A percentile compares a stretch with the other conserved stretches of the same genome.
Conservation (phyloP, 768 basidiomycete species). For the Trametes coccinea region DNA sequence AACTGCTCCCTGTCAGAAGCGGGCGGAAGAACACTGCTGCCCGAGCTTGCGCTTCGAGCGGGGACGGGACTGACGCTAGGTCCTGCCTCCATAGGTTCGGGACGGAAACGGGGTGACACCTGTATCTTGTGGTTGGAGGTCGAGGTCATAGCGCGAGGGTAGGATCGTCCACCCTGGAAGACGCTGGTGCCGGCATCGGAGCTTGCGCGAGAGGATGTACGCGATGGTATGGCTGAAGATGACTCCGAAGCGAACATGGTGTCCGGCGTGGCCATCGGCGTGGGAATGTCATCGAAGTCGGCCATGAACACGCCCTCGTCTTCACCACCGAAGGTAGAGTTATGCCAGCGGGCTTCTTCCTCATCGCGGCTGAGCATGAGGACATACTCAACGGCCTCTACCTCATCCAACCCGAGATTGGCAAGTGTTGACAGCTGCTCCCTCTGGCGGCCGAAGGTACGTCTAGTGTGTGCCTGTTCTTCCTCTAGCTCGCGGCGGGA, state of each 20-base stretch:
- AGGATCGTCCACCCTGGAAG: conserved; percentile 28
- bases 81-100: conserved; percentile 60
- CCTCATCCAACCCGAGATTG: conserved; percentile 69
- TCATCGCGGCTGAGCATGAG: conserved; percentile 87
- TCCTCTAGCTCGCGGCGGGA: conserved; percentile 52
- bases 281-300: conserved; percentile 48
- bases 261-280: conserved; percentile 27
- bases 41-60: conserved; percentile 10
- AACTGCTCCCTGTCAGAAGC: conserved; percentile 34
- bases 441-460: conserved; percentile 47
- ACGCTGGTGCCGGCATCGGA: conserved; percentile 8
- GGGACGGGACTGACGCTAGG: conserved; percentile 31
- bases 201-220: conserved; percentile 7
- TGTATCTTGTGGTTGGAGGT: conserved; percentile 55
- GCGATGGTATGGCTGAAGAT: conserved; percentile 11
- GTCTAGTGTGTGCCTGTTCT: conserved; percentile 43
- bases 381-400: conserved; percentile 75
- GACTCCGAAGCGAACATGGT: conserved; percentile 27
- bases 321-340: conserved; percentile 14
- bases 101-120: conserved; percentile 48
- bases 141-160: conserved; percentile 34
- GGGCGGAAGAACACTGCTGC: conserved; percentile 13
- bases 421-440: conserved; percentile 61
- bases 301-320: conserved; percentile 61
- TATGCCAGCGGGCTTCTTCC: conserved; percentile 37